Evolutionary conservation across 1,284 basidiomycete genomes (phyloP).

Genomic region (Cutaneotrichosporon mucoides): DNA sequence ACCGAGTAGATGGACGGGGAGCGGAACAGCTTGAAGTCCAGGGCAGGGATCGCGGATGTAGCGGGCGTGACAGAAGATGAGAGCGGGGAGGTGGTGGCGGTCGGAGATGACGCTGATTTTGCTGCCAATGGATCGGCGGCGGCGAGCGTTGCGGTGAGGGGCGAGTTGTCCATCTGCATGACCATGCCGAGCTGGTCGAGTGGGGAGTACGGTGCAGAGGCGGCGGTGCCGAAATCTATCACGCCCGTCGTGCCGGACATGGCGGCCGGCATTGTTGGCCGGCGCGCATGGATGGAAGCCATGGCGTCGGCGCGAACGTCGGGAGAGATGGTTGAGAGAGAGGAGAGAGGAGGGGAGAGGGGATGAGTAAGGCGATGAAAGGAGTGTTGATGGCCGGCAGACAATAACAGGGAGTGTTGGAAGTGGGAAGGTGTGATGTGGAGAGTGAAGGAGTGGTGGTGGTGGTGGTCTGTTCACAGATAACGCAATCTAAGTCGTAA

Average conservation of each 20-base stretch:
- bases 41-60: constrained; percentile 24
- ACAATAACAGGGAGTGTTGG: background rate
- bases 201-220: constrained; percentile 5
- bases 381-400: background rate
- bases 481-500: too few species aligned
- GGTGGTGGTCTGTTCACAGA: background rate
- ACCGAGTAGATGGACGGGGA: constrained; percentile 38
- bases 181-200: constrained; percentile 20
- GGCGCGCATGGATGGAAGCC: constrained; percentile 7
- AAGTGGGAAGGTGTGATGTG: background rate
- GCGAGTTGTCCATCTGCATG: background rate
- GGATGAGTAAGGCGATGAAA: background rate
- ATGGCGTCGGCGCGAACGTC: background rate
- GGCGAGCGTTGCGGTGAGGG: background rate
- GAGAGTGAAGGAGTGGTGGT: background rate
- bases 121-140: background rate
- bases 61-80: constrained; percentile 8
- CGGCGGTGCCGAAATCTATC: constrained; percentile 5
- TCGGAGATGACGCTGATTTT: background rate
- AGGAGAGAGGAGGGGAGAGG: background rate
- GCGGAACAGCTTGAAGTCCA: constrained; percentile 43
- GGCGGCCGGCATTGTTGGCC: background rate
- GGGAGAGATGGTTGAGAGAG: background rate
- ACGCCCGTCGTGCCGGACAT: background rate
- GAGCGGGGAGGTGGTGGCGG: constrained; percentile 5